A percentile compares a stretch with the other conserved stretches of the same genome.
Conservation (phyloP, 1,284 basidiomycete species). For the Cryptococcus sp. region DNA sequence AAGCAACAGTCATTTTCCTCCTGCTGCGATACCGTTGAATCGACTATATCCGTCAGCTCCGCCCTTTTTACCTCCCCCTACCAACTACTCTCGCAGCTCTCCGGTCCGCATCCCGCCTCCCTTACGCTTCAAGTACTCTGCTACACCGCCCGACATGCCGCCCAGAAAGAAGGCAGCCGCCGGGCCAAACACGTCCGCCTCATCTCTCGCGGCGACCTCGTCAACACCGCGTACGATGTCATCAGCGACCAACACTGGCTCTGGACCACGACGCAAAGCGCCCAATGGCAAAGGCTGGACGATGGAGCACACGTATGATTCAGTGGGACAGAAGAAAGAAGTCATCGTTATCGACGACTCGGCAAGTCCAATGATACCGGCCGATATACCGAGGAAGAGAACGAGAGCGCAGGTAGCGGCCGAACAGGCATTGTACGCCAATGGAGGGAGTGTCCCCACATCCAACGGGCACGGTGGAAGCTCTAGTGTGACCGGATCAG, state of each 20-base stretch:
- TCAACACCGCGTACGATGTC: slow-evolving; percentile 25
- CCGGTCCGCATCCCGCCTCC: slow-evolving; percentile 46
- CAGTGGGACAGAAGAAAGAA: slow-evolving; percentile 46
- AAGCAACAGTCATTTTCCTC: slow-evolving; percentile 7
- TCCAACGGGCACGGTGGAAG: slow-evolving; percentile 17
- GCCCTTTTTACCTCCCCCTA: neutral
- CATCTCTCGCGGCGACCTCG: slow-evolving; percentile 12
- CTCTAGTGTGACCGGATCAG: slow-evolving; percentile 8
- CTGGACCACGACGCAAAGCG: slow-evolving; percentile 13
- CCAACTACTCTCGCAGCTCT: slow-evolving; percentile 20
- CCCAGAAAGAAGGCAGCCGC: slow-evolving; percentile 38
- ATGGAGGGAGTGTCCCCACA: slow-evolving; percentile 5
- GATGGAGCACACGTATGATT: slow-evolving; percentile 48
- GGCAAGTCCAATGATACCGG: slow-evolving; percentile 26
- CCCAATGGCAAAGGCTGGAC: slow-evolving; percentile 44
- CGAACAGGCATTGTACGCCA: slow-evolving; percentile 23
- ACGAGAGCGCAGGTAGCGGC: slow-evolving; percentile 43
- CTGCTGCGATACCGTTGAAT: slow-evolving; percentile 7
- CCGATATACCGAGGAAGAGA: slow-evolving; percentile 37
- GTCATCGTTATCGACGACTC: slow-evolving; percentile 50
- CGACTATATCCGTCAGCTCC: slow-evolving; percentile 8
- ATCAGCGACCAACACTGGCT: slow-evolving; percentile 15
- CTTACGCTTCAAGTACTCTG: slow-evolving; percentile 46
- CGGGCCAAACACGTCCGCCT: slow-evolving; percentile 6
- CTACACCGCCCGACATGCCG: slow-evolving; percentile 43